These are phyloP conservation scores for Pleurotus tuber-regium DNA, from an alignment of 768 basidiomycete species.

Conservation along the genomic window DNA sequence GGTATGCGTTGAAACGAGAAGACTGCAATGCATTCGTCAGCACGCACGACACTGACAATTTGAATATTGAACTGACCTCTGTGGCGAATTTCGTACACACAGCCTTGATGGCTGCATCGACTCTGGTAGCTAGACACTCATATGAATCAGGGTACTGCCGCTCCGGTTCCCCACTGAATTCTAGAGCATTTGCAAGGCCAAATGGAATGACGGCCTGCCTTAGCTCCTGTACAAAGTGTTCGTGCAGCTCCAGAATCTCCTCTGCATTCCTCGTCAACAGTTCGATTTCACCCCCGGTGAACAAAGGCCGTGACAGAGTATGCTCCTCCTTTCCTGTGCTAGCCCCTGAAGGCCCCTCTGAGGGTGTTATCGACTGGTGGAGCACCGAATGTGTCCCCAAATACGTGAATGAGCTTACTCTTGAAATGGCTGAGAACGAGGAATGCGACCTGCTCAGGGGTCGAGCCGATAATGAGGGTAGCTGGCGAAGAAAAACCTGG, in stretches of 20 bases:
- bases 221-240: conserved; percentile 60
- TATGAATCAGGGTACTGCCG: conserved; percentile 3
- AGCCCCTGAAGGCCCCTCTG: neutral
- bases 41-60: conserved; percentile 2
- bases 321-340: conserved; percentile 20
- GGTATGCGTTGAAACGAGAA: conserved; percentile 73
- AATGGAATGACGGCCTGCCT: conserved; percentile 45
- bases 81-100: conserved; percentile 58
- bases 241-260: conserved; percentile 66
- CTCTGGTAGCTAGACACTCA: conserved; percentile 21
- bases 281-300: conserved; percentile 57
- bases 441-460: conserved; percentile 35
- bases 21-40: conserved; percentile 42
- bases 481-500: conserved; percentile 64
- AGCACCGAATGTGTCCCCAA: conserved; percentile 13
- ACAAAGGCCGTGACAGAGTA: conserved; percentile 45
- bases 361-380: conserved; percentile 10
- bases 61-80: conserved; percentile 38
- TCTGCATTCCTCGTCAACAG: conserved; percentile 64
- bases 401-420: conserved; percentile 41
- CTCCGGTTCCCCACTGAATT: conserved; percentile 11
- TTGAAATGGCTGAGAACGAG: conserved; percentile 42
- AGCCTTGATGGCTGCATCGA: conserved; percentile 44
- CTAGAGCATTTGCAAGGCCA: conserved; percentile 42
- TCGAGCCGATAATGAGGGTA: conserved; percentile 46